phyloP scores from a whole-genome alignment of 2,329 filamentous ascomycete genomes.

The Coccinonectria pachysandricola region DNA sequence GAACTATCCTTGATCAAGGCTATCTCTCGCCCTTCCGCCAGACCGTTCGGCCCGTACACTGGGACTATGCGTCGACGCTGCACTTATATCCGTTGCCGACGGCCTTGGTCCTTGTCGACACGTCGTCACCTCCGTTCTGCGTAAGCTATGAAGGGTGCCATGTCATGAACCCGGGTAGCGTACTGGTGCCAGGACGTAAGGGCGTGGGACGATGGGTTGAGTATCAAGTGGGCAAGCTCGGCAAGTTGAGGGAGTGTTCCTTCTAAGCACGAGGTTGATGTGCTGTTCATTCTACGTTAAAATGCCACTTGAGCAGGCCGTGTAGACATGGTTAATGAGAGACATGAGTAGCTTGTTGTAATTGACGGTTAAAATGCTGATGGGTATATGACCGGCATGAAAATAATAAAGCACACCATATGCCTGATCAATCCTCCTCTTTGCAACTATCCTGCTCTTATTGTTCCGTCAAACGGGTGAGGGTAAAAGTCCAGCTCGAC shows the following conservation, averaged over 20 bases:
- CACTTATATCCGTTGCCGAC: conserved; percentile 85
- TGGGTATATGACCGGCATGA: too few species aligned
- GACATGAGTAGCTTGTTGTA: too few species aligned
- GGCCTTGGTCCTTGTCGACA: conserved; percentile 71
- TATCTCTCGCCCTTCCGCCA: conserved; percentile 80
- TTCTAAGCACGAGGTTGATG: conserved; percentile 29
- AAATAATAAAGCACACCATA: too few species aligned
- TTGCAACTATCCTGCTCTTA: too few species aligned
- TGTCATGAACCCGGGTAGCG: conserved; percentile 80
- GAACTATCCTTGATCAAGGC: conserved; percentile 85
- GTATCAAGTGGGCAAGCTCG: conserved; percentile 60
- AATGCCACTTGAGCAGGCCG: conserved; percentile 4
- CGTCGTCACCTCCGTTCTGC: conserved; percentile 71
- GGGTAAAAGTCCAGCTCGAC: not conserved
- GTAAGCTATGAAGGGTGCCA: conserved; percentile 92
- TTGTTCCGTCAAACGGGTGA: too few species aligned
- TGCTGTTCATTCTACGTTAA: conserved; percentile 1
- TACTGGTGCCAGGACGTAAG: conserved; percentile 60
- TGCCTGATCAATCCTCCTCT: not conserved
- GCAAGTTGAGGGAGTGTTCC: conserved; percentile 51
- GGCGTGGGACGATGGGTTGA: conserved; percentile 76
- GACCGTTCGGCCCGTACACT: conserved; percentile 70
- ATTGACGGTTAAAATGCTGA: too few species aligned
- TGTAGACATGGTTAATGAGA: conserved; percentile 7
- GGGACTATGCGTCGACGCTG: conserved; percentile 71